Evolutionary conservation across 352 stramenopile species (phyloP).

Genomic region (Hyaloperonospora arabidopsidis): DNA sequence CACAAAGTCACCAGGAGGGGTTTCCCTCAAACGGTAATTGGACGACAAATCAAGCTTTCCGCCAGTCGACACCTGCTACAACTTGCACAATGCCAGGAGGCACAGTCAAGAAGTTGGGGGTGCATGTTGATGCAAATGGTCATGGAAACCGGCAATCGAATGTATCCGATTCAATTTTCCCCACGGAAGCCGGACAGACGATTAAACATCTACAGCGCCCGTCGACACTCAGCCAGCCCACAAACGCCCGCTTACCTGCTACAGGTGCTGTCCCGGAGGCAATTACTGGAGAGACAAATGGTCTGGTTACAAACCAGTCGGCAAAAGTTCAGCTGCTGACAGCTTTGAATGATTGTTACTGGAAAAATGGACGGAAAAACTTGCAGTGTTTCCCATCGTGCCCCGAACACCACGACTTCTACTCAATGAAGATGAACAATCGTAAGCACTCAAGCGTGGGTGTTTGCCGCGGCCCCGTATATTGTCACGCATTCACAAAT

Average conservation of each 20-base stretch:
- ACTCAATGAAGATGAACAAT: slow-evolving; percentile 87
- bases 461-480: slow-evolving; percentile 71
- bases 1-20: slow-evolving; percentile 15
- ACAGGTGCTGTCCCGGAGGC: slow-evolving; percentile 1
- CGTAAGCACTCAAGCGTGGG: slow-evolving; percentile 80
- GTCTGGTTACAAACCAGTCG: slow-evolving; percentile 7
- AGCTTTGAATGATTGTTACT: slow-evolving; percentile 68
- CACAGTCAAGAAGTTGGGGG: not conserved
- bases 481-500: slow-evolving; percentile 59
- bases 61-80: slow-evolving; percentile 14
- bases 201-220: slow-evolving; percentile 22
- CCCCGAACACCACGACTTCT: slow-evolving; percentile 83
- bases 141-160: slow-evolving; percentile 4
- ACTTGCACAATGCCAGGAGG: slow-evolving; percentile 8
- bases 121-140: not conserved
- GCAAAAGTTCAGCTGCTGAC: slow-evolving; percentile 46
- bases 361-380: slow-evolving; percentile 88
- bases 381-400: slow-evolving; percentile 84
- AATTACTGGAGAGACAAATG: slow-evolving; percentile 5
- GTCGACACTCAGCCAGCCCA: slow-evolving; percentile 13
- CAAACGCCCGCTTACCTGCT: not conserved
- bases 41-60: slow-evolving; percentile 11
- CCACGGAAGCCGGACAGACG: slow-evolving; percentile 3
- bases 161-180: slow-evolving; percentile 2
- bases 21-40: slow-evolving; percentile 8